Base-by-base conservation (phyloP, 2,329 filamentous ascomycete species). In the Torrubiella hemipterigena region DNA sequence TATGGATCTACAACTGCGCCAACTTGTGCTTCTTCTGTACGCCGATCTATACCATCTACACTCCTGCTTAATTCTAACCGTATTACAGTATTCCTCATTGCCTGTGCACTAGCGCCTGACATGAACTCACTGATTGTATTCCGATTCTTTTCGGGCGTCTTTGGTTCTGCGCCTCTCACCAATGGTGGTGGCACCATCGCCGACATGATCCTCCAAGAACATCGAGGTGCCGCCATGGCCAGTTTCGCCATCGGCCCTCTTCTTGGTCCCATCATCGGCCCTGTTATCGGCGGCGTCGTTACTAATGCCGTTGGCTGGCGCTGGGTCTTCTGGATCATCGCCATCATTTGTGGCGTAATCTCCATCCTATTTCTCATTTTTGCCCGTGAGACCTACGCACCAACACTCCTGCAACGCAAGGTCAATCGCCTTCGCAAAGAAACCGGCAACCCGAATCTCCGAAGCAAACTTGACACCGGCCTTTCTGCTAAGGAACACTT, bases 151-250 rank as follows among this genome's bases (percentile, higher is more conserved):
- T 64, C 67, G 4, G 80, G 78, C 7, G 51, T 70, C 12, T 76
- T 76, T 27, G 78, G 77, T 19, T 67, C 67, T 4, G 66, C 65
- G 18, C 69, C 74, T 1, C 48, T 82, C 7, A 77, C 76, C 0
- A 76, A 77, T 41, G 78, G 76, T 7, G 73, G 73, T 20, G 76
- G 76, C 14, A 71, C 71, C 3, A 73, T 83, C 20, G 69, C 73
- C 18, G 79, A 83, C 47, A 61, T 82, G 51, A 63, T 81, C 17
- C 45, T 49, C 0, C 63, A 65, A 29, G 67, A 75, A 42, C 61
- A 70, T 40, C 63, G 75, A 22, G 73, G 69, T 10, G 52, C 57
- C 4, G 69, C 69, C 31, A 76, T 79, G 69, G 59, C 64, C 2
- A 53, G 46, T 8, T 67, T 59, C 33, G 50, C 51, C 19, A 48